Evolutionary conservation across 345 rosid genomes (phyloP).

Genomic region (Eucalyptus guilfoylei): DNA sequence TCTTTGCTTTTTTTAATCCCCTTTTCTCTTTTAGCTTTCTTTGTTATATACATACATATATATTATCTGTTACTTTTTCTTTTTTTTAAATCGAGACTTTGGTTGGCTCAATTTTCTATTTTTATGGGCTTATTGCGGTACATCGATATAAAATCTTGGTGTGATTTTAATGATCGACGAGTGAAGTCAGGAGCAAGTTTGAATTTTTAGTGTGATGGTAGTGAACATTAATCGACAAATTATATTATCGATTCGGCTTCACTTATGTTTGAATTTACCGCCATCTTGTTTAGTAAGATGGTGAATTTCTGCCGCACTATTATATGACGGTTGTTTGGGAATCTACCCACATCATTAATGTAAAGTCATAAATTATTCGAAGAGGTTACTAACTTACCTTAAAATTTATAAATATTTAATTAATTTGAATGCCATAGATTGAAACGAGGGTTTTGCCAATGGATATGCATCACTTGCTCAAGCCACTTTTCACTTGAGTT

Average conservation of each 20-base stretch:
- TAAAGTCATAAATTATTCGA: not conserved
- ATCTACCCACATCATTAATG: not conserved
- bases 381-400: not conserved
- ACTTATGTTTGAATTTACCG: not conserved
- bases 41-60: not conserved
- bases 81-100: not conserved
- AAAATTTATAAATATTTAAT: not conserved
- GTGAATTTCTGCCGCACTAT: accelerated
- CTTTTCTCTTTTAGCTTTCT: not conserved
- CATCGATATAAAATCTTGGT: accelerated
- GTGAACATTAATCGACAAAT: accelerated
- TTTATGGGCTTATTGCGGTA: not conserved
- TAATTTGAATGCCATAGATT: not conserved
- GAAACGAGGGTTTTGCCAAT: not conserved
- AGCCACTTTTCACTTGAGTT: not conserved
- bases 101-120: not conserved
- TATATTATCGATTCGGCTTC: accelerated
- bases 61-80: not conserved
- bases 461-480: not conserved
- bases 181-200: not conserved
- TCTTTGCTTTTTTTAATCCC: not conserved
- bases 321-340: not conserved
- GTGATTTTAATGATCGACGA: not conserved
- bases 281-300: accelerated
- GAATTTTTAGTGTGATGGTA: too few species aligned